A percentile compares a stretch with the other conserved stretches of the same genome.
Evolutionary conservation across 176 grass and related monocot genomes (phyloP).

Genomic region (Secale cereale): DNA sequence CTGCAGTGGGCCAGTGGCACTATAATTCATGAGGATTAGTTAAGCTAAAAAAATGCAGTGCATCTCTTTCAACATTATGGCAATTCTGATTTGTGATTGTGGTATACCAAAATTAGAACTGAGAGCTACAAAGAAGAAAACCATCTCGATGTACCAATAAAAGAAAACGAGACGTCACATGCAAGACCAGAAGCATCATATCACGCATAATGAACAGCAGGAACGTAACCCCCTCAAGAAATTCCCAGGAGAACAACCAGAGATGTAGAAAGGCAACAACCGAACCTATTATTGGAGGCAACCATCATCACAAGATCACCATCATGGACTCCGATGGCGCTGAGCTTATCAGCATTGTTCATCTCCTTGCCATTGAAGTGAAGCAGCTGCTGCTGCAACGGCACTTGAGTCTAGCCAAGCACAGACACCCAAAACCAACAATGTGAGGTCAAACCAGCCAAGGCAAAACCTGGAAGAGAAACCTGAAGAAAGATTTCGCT

Average conservation of each 20-base stretch:
- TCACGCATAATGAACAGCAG: neutral
- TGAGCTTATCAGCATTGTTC: constrained; percentile 64
- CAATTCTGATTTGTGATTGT: neutral
- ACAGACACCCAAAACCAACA: constrained; percentile 17
- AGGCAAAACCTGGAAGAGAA: neutral
- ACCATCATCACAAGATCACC: constrained; percentile 86
- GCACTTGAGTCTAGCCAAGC: constrained; percentile 56
- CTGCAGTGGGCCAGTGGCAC: neutral
- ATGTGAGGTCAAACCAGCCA: constrained; percentile 34
- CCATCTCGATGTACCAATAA: neutral
- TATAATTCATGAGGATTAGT: neutral
- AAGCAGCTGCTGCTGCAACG: constrained; percentile 65
- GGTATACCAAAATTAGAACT: neutral
- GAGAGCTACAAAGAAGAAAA: constrained; percentile 6
- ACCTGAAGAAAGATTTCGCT: neutral
- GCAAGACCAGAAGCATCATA: neutral
- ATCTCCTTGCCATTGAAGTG: constrained; percentile 95
- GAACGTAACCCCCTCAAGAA: neutral
- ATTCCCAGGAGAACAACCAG: neutral
- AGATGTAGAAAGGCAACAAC: neutral
- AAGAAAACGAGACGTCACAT: neutral
- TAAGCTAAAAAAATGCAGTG: constrained; percentile 9
- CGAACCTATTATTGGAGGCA: constrained; percentile 38
- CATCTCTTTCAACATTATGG: neutral
- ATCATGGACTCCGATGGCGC: constrained; percentile 54